phyloP scores from a whole-genome alignment of 176 grass and related monocot species.

The Echinochloa phyllopogon region DNA sequence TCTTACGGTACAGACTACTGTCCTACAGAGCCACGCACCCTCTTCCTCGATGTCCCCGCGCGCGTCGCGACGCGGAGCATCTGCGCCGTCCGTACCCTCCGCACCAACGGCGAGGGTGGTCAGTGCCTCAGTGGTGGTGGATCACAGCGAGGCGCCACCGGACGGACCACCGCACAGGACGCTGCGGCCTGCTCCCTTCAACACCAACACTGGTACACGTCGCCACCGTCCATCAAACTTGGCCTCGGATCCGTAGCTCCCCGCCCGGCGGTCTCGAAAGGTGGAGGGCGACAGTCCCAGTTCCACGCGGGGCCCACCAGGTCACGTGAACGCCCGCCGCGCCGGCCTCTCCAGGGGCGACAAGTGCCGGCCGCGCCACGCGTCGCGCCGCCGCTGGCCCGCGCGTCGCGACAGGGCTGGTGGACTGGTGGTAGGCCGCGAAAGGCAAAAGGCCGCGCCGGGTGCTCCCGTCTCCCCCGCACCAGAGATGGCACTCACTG shows the following conservation, averaged over 20 bases:
- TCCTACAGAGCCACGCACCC: not conserved
- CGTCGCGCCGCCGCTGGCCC: not conserved
- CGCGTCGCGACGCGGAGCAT: not conserved
- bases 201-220: not conserved
- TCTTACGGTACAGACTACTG: not conserved
- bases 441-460: not conserved
- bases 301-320: not conserved
- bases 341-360: not conserved
- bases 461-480: not conserved
- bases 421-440: not conserved
- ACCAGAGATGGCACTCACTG: not conserved
- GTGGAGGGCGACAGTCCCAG: constrained; percentile 13
- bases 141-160: constrained; percentile 28
- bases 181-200: constrained; percentile 20
- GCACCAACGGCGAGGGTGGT: not conserved
- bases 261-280: not conserved
- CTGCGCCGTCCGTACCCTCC: constrained; percentile 8
- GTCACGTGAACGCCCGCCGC: constrained; percentile 45
- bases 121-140: not conserved
- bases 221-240: not conserved
- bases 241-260: constrained; percentile 4
- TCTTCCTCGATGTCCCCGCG: not conserved
- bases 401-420: constrained; percentile 45
- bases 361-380: constrained; percentile 39
- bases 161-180: not conserved